Percentiles rank a stretch among this genome's conserved stretches.
phyloP scores from a whole-genome alignment of 108 stramenopile genomes.

The Phaeodactylum tricornutum region DNA sequence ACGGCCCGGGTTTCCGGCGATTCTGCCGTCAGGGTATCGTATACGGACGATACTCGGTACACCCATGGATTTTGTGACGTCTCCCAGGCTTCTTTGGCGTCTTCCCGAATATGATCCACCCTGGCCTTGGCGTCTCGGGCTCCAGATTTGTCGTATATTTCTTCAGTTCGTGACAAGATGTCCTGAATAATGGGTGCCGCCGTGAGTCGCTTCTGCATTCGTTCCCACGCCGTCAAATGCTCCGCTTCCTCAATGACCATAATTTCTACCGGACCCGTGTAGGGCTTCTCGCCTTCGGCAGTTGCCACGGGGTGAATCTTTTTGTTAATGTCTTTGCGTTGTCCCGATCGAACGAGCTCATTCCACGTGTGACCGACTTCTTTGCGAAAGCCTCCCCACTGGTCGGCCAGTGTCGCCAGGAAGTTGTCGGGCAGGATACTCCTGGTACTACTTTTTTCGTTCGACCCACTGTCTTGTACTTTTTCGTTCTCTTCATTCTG shows the following conservation, averaged over 20 bases:
- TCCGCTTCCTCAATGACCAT: constrained; percentile 91
- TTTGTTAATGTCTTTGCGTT: constrained; percentile 76
- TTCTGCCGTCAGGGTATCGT: constrained; percentile 94
- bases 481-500: not conserved
- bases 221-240: constrained; percentile 86
- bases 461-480: not conserved
- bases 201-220: constrained; percentile 81
- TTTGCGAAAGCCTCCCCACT: constrained; percentile 28
- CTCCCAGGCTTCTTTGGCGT: constrained; percentile 94
- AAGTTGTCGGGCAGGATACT: constrained; percentile 6
- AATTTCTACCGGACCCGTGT: constrained; percentile 69
- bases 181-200: constrained; percentile 92
- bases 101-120: constrained; percentile 66
- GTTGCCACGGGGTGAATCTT: constrained; percentile 51
- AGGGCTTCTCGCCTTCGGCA: constrained; percentile 52
- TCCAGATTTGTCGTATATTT: constrained; percentile 66
- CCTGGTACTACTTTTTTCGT: not conserved
- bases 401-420: constrained; percentile 11
- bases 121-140: constrained; percentile 63
- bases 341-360: constrained; percentile 64
- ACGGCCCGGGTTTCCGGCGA: constrained; percentile 88
- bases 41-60: constrained; percentile 89
- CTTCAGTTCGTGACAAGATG: constrained; percentile 44
- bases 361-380: constrained; percentile 63
- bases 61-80: constrained; percentile 98